A percentile compares a stretch with the other conserved stretches of the same genome.
phyloP scores from a whole-genome alignment of 1,284 basidiomycete species.

The Sphaerobolus stellatus region DNA sequence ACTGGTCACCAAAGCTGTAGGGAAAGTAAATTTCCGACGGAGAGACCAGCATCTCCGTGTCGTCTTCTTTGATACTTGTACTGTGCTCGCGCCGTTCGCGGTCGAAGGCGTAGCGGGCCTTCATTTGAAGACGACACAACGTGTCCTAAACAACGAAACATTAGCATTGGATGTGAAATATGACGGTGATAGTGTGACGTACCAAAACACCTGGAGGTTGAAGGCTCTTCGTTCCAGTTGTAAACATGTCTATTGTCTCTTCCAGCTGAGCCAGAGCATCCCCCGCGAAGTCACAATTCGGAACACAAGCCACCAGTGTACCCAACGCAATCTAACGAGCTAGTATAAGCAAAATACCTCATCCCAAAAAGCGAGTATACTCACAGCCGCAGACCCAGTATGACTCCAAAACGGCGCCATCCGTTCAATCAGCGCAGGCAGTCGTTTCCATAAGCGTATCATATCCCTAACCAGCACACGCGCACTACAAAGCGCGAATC shows the following conservation, averaged over 20 bases:
- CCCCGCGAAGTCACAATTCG: constrained; percentile 1
- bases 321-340: constrained; percentile 4
- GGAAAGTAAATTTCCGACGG: constrained; percentile 6
- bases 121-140: background rate
- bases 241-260: constrained; percentile 8
- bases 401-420: constrained; percentile 15
- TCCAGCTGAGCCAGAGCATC: constrained; percentile 11
- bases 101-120: constrained; percentile 11
- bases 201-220: constrained; percentile 7
- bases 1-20: constrained; percentile 7
- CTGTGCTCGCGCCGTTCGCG: constrained; percentile 1
- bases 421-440: constrained; percentile 6
- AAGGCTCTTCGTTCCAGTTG: constrained; percentile 3
- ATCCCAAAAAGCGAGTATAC: background rate
- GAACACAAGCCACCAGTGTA: constrained; percentile 10
- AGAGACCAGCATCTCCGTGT: background rate
- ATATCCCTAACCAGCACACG: constrained; percentile 9
- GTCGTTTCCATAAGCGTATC: constrained; percentile 7
- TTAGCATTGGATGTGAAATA: background rate
- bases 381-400: constrained; percentile 8
- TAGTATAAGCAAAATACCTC: background rate
- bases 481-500: background rate
- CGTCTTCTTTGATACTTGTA: constrained; percentile 1
- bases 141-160: background rate
- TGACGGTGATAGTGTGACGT: background rate